Evolutionary conservation across 2,329 filamentous ascomycete species (phyloP).

Genomic region (Teratosphaeria gauchensis): DNA sequence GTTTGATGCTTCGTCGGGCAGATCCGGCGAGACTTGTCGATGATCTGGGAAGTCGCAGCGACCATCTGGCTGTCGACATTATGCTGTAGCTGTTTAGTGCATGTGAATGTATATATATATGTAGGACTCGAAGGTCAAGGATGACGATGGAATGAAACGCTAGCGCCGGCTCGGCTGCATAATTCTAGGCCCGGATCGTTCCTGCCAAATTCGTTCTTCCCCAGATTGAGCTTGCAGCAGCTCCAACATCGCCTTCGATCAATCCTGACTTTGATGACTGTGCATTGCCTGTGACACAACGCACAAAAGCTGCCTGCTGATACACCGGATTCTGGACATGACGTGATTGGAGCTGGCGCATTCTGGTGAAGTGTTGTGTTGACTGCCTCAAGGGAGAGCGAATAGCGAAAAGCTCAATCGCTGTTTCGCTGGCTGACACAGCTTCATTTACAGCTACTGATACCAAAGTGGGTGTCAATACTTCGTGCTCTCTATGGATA

Average conservation of each 20-base stretch:
- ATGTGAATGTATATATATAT: not conserved
- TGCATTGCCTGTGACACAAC: too few species aligned
- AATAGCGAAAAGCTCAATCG: too few species aligned
- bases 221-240: not conserved
- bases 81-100: not conserved
- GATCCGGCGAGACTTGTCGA: not conserved
- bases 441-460: not conserved
- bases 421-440: too few species aligned
- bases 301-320: too few species aligned
- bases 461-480: not conserved
- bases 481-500: not conserved
- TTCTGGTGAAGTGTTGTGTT: too few species aligned
- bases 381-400: too few species aligned
- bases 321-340: too few species aligned
- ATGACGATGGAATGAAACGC: not conserved
- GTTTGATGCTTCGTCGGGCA: not conserved
- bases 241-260: too few species aligned
- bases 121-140: not conserved
- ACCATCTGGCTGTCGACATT: constrained; percentile 12
- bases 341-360: too few species aligned
- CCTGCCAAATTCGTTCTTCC: not conserved
- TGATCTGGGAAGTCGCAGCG: constrained; percentile 9
- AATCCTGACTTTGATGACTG: too few species aligned
- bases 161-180: not conserved
- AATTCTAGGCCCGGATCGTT: not conserved